Evolutionary conservation across 2,329 filamentous ascomycete species (phyloP), one percentile per base, ranked within the genome.

Genomic region (Claviceps lovelessii): DNA sequence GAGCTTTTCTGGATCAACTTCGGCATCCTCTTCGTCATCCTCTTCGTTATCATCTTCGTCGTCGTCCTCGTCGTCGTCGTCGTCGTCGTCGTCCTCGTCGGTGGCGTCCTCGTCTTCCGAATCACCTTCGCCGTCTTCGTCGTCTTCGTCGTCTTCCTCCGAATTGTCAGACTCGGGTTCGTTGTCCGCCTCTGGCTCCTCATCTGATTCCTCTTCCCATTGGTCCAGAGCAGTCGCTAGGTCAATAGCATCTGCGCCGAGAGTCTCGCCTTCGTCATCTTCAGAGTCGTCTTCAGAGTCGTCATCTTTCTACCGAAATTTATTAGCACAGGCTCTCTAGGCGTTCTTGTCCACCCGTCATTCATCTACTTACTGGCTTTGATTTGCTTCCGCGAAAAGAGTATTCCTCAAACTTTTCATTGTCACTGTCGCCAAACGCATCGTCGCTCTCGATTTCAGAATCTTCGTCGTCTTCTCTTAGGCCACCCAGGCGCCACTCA

Each of bases 401-500:
- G 62, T 85, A 94, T 11, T 83, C 87, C 59, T 89, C 82, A 60
- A 95, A 94, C 58, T 78, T 79, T 65, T 95, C 90, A 63, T 93
- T 84, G 63, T 95, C 90, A 62, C 88, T 93, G 60, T 88, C 84
- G 4, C 89, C 88, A 74, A 95, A 89, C 2, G 91, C 90, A 63
- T 94, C 88, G 65, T 84, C 80, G 61, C 78, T 81, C 60, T 84
- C 81, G 53, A 83, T 78, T 57, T 83, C 80, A 5, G 80, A 83
- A 61, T 84, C 80, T 23, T 83, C 76, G 42, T 83, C 80, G 37
- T 77, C 77, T 17, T 72, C 73, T 28, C 73, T 74, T 6, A 80
- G 57, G 11, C 70, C 74, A 31, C 90, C 90, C 52, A 95, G 75
- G 51, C 78, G 84, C 89, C 89, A 95, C 64, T 87, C 83, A 62